A percentile compares a stretch with the other conserved stretches of the same genome.
phyloP scores from a whole-genome alignment of 2,329 filamentous ascomycete genomes.

The Cytospora schulzeri region DNA sequence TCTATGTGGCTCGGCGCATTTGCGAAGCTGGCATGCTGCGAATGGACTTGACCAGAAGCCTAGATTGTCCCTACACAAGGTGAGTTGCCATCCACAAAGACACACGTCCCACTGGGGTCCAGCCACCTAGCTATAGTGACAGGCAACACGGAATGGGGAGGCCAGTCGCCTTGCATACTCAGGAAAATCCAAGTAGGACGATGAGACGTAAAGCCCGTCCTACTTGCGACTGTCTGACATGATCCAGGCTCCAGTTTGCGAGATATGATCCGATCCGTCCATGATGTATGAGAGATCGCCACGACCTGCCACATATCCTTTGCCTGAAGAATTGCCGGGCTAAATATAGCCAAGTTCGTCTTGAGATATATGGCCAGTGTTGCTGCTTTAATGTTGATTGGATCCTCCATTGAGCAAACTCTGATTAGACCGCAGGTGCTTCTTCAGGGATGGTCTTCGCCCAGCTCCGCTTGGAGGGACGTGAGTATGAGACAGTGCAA shows the following conservation, averaged over 20 bases:
- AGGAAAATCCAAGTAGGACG: slow-evolving; percentile 16
- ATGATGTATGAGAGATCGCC: neutral
- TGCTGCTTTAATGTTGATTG: neutral
- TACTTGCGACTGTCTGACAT: slow-evolving; percentile 21
- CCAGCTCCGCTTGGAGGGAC: neutral
- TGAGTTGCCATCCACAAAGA: neutral
- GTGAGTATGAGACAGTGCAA: slow-evolving; percentile 12
- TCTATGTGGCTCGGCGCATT: neutral
- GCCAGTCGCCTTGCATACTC: neutral
- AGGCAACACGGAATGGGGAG: slow-evolving; percentile 4
- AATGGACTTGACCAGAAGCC: neutral
- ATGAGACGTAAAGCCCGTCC: slow-evolving; percentile 12
- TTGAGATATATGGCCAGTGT: neutral
- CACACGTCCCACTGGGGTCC: neutral
- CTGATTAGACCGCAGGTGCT: neutral
- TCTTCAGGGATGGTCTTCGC: neutral
- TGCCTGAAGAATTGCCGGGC: neutral
- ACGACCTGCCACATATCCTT: neutral
- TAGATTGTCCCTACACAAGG: neutral
- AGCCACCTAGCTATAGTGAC: neutral
- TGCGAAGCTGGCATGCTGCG: neutral
- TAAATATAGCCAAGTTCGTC: neutral
- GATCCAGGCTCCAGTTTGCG: neutral
- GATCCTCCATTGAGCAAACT: neutral
- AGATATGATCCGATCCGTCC: neutral